Evolutionary conservation across 768 basidiomycete species (phyloP).

Genomic region (Lentinula aciculospora): DNA sequence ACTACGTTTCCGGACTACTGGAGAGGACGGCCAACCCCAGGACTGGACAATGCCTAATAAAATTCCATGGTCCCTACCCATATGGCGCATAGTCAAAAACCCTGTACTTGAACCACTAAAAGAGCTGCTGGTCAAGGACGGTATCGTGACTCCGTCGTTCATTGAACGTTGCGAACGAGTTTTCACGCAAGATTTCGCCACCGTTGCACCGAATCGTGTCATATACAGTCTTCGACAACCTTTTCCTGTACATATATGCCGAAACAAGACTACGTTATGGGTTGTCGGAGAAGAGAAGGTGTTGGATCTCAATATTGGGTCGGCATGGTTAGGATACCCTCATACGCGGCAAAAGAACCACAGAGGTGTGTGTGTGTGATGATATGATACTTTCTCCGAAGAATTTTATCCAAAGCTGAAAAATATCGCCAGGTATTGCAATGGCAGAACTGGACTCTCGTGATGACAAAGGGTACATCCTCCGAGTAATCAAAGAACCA

Average conservation of each 20-base stretch:
- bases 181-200: neutral
- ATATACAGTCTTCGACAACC: conserved; percentile 2
- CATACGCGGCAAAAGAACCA: neutral
- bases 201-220: neutral
- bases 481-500: neutral
- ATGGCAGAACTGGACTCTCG: neutral
- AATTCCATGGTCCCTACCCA: conserved; percentile 3
- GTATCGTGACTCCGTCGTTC: neutral
- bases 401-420: neutral
- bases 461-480: neutral
- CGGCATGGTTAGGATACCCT: conserved; percentile 1
- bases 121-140: neutral
- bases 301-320: conserved; percentile 5
- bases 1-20: neutral
- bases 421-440: neutral
- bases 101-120: neutral
- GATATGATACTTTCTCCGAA: neutral
- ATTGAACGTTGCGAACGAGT: conserved; percentile 4
- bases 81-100: conserved; percentile 4
- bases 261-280: conserved; percentile 2
- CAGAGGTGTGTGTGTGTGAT: neutral
- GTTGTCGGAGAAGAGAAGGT: conserved; percentile 3
- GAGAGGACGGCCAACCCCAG: neutral
- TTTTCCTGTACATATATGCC: neutral
- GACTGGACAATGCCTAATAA: conserved; percentile 3